These are phyloP conservation scores for Yamadazyma takamatsuzukensis DNA, from an alignment of 805 yeast species.

Conservation along the genomic window DNA sequence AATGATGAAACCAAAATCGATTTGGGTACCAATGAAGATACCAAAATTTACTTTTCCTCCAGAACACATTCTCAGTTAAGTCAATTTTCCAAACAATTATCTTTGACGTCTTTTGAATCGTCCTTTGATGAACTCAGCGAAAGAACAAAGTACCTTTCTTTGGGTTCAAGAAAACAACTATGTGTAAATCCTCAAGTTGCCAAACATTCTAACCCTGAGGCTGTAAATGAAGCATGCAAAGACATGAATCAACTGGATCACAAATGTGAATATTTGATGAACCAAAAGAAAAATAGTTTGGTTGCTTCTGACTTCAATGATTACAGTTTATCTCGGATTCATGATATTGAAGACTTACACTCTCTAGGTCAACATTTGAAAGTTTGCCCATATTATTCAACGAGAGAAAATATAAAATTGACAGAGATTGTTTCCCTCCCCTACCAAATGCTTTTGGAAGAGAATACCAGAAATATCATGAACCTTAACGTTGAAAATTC, in stretches of 20 bases:
- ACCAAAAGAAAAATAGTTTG: conserved; percentile 20
- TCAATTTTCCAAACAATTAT: conserved; percentile 75
- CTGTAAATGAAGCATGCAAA: conserved; percentile 76
- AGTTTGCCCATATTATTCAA: conserved; percentile 81
- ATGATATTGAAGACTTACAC: conserved; percentile 78
- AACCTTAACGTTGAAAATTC: conserved; percentile 58
- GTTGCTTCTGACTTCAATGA: conserved; percentile 49
- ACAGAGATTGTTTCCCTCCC: conserved; percentile 84
- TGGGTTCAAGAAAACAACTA: conserved; percentile 82
- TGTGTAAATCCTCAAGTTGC: conserved; percentile 70
- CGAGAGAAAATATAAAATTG: conserved; percentile 49
- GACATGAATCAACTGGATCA: conserved; percentile 52
- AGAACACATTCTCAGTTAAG: conserved; percentile 87
- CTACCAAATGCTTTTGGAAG: conserved; percentile 70
- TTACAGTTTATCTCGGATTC: conserved; percentile 49
- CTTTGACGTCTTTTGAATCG: conserved; percentile 60
- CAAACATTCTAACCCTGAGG: conserved; percentile 42
- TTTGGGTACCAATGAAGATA: conserved; percentile 10
- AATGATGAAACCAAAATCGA: conserved; percentile 15
- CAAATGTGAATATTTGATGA: conserved; percentile 23
- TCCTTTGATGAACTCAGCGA: conserved; percentile 48
- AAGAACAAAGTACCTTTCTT: conserved; percentile 61
- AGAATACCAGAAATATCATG: conserved; percentile 54
- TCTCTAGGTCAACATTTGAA: conserved; percentile 51
- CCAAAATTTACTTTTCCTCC: conserved; percentile 62